Evolutionary conservation across 2,329 filamentous ascomycete genomes (phyloP), one percentile per base, ranked within the genome.

Genomic region (Cladophialophora exuberans): DNA sequence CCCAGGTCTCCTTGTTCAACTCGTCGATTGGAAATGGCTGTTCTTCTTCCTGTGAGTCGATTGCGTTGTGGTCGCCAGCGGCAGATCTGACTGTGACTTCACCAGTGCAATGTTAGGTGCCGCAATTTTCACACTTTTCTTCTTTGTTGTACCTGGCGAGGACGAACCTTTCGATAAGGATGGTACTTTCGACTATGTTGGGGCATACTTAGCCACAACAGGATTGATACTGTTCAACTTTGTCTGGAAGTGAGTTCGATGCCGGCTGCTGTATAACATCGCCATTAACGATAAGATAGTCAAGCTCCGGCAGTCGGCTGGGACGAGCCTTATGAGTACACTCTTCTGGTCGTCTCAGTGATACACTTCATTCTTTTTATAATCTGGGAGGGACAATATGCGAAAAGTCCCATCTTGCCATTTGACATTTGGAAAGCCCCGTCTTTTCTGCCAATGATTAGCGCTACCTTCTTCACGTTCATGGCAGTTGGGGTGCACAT

Each of bases 221-320:
- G 70, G 72, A 4, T 61, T 80, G n/a, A 65, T 79, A 1, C 60
- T 79, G 0, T 80, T 80, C 53, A 80, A 78, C 50, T 70, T 81
- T n/a, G 72, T 72, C 1, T 81, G 77, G 73, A 81, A 79, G 77
- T 79, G 60, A 67, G 70, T 66, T 10, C n/a, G 18, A 42, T 25
- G 39, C 18, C 26, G n/a, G n/a, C n/a, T n/a, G n/a, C n/a, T n/a
- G n/a, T n/a, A n/a, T n/a, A n/a, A n/a, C n/a, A 20, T 22, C 22
- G 9, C 9, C 6, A 7, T 22, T 42, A n/a, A 45, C 25, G 7
- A 9, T 15, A 22, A 11, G n/a, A 10, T 35, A 70, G 67, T 48
- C 71, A 77, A 70, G 77, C 77, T 3, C 76, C 77, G 0, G 70
- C 71, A 1, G 74, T 70, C 0, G 76, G 77, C 2, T 80, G 77